A percentile compares a stretch with the other conserved stretches of the same genome.
These are phyloP conservation scores for Saksenaea oblongispora DNA, from an alignment of 371 early-diverging fungal species.

Conservation along the genomic window DNA sequence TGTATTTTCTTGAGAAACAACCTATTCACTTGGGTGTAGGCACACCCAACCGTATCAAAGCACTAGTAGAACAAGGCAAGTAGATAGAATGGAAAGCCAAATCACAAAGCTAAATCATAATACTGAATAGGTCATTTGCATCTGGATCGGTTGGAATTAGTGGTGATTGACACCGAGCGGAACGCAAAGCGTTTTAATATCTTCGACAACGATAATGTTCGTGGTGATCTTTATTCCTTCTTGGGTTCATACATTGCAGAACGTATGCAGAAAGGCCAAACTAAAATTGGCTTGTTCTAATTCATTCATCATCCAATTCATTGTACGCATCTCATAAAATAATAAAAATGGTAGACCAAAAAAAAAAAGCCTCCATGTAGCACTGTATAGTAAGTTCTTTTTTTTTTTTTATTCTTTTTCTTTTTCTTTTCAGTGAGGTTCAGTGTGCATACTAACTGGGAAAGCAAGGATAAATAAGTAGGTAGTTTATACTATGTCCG, in stretches of 20 bases:
- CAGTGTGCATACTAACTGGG: constrained; percentile 4
- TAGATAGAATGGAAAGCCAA: constrained; percentile 16
- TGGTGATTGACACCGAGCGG: constrained; percentile 72
- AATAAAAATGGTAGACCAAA: no score
- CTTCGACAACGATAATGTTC: constrained; percentile 74
- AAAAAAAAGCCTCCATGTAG: no score
- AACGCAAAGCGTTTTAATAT: constrained; percentile 80
- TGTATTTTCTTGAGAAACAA: constrained; percentile 54
- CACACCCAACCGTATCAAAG: constrained; percentile 79
- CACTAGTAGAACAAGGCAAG: constrained; percentile 63
- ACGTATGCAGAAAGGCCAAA: constrained; percentile 35
- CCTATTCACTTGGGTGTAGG: constrained; percentile 78
- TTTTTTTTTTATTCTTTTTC: not conserved
- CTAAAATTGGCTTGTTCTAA: constrained; percentile 46
- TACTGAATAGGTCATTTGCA: constrained; percentile 52
- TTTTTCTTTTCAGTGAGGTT: not conserved
- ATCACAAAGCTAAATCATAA: not conserved
- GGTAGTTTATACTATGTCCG: constrained; percentile 12
- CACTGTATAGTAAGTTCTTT: not conserved
- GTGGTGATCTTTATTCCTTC: constrained; percentile 65
- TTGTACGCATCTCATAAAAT: not conserved
- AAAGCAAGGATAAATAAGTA: not conserved
- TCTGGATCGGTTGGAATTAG: constrained; percentile 64
- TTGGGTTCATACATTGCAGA: constrained; percentile 33
- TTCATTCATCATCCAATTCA: not conserved